These are phyloP conservation scores for Calocybe gambosa DNA, from an alignment of 1,284 basidiomycete species.

Conservation along the genomic window DNA sequence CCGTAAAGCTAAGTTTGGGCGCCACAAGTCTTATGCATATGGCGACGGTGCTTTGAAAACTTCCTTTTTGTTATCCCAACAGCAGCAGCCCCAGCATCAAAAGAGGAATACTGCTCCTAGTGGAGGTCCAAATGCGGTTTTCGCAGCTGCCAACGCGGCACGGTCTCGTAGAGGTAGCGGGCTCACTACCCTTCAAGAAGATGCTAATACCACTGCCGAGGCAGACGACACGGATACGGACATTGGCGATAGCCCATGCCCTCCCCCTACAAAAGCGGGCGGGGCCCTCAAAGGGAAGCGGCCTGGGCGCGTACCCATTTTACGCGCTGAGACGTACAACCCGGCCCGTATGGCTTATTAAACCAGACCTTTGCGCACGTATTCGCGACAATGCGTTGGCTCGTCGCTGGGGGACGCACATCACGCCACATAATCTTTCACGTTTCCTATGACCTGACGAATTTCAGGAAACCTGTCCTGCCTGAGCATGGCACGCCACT, in stretches of 20 bases:
- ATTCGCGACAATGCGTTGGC: conserved; percentile 4
- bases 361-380: conserved; percentile 10
- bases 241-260: conserved; percentile 76
- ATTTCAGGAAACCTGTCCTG: conserved; percentile 8
- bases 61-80: conserved; percentile 25
- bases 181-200: conserved; percentile 61
- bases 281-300: conserved; percentile 49
- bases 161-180: conserved; percentile 48
- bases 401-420: conserved; percentile 3
- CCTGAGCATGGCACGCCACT: conserved; percentile 15
- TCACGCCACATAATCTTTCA: conserved; percentile 11
- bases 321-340: conserved; percentile 61
- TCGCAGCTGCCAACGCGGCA: conserved; percentile 62
- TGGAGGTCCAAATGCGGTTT: conserved; percentile 43
- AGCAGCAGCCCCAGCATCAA: conserved; percentile 17
- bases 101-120: conserved; percentile 61
- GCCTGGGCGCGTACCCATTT: conserved; percentile 39
- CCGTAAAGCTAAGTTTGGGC: conserved; percentile 79
- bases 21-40: conserved; percentile 86
- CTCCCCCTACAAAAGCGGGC: conserved; percentile 54
- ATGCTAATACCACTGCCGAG: conserved; percentile 46
- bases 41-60: conserved; percentile 53
- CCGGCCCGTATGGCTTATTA: conserved; percentile 44
- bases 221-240: conserved; percentile 72
- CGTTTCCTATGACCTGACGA: conserved; percentile 13